These are phyloP conservation scores for Aspergillus unguis DNA, from an alignment of 2,329 filamentous ascomycete genomes.

Conservation along the genomic window DNA sequence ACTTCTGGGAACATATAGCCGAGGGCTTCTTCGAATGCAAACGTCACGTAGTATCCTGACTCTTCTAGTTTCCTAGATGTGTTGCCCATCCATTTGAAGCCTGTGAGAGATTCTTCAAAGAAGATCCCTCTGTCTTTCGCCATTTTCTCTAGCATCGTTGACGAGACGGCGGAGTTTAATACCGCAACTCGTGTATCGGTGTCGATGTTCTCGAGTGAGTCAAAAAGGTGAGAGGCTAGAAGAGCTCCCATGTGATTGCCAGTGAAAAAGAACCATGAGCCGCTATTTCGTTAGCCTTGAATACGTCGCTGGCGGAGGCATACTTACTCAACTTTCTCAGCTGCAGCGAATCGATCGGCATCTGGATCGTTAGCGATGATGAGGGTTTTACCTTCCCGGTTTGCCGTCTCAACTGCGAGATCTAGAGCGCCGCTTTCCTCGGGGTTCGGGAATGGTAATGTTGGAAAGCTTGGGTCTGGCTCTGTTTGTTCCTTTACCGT, in stretches of 20 bases:
- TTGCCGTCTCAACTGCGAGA: slow-evolving; percentile 56
- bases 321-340: slow-evolving; percentile 52
- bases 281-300: slow-evolving; percentile 27
- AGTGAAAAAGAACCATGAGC: slow-evolving; percentile 59
- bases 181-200: slow-evolving; percentile 48
- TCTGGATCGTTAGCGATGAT: slow-evolving; percentile 64
- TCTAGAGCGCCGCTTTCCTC: slow-evolving; percentile 63
- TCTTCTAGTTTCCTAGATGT: slow-evolving; percentile 52
- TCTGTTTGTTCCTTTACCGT: slow-evolving; percentile 47
- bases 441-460: slow-evolving; percentile 63
- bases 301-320: background rate
- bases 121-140: slow-evolving; percentile 54
- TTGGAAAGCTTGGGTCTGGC: slow-evolving; percentile 63
- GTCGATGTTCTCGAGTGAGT: slow-evolving; percentile 39
- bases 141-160: slow-evolving; percentile 59
- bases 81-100: slow-evolving; percentile 68
- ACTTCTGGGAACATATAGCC: slow-evolving; percentile 64
- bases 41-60: slow-evolving; percentile 51
- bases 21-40: slow-evolving; percentile 64
- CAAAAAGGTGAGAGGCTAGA: slow-evolving; percentile 56
- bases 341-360: slow-evolving; percentile 61
- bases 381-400: slow-evolving; percentile 47
- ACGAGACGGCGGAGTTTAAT: slow-evolving; percentile 62
- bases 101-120: slow-evolving; percentile 61
- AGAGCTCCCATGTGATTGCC: slow-evolving; percentile 64